Conservation (phyloP, 2,329 filamentous ascomycete genomes). For the Aspergillus fischeri region DNA sequence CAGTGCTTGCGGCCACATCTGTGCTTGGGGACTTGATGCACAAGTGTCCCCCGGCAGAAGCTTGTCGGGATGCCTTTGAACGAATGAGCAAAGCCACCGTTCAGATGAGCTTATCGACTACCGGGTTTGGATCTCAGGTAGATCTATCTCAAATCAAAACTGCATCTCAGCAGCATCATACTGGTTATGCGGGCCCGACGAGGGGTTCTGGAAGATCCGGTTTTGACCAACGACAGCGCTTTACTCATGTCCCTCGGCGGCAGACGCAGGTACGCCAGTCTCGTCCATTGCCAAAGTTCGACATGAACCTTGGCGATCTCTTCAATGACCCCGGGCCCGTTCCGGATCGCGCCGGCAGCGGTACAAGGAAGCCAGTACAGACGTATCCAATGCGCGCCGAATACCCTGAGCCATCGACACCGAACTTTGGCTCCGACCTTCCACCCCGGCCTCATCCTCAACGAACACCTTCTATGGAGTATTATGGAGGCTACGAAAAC, state of each 20-base stretch:
- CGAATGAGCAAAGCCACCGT: slow-evolving; percentile 93
- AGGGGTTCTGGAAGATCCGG: slow-evolving; percentile 8
- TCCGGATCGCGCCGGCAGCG: slow-evolving; percentile 32
- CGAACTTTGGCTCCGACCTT: slow-evolving; percentile 21
- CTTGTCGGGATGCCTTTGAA: slow-evolving; percentile 90
- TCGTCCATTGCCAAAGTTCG: slow-evolving; percentile 53
- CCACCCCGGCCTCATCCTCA: slow-evolving; percentile 21
- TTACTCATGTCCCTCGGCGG: slow-evolving; percentile 26
- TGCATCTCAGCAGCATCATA: slow-evolving; percentile 12
- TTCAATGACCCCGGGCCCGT: slow-evolving; percentile 44
- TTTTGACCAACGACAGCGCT: slow-evolving; percentile 20
- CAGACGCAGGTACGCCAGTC: slow-evolving; percentile 33
- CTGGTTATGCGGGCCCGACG: slow-evolving; percentile 9
- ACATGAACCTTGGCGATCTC: slow-evolving; percentile 53
- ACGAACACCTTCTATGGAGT: slow-evolving; percentile 30
- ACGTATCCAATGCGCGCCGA: slow-evolving; percentile 20
- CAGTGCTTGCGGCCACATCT: slow-evolving; percentile 85
- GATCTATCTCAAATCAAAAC: slow-evolving; percentile 23
- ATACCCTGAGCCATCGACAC: slow-evolving; percentile 20
- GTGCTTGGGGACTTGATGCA: slow-evolving; percentile 88
- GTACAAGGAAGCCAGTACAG: slow-evolving; percentile 23
- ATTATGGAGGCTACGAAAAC: slow-evolving; percentile 32
- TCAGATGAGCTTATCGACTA: slow-evolving; percentile 86
- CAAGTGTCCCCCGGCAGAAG: slow-evolving; percentile 91
- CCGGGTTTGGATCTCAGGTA: slow-evolving; percentile 63